Evolutionary conservation across 371 early-diverging fungal genomes (phyloP), one percentile per base, ranked within the genome.

Genomic region (Entomophthora muscae): DNA sequence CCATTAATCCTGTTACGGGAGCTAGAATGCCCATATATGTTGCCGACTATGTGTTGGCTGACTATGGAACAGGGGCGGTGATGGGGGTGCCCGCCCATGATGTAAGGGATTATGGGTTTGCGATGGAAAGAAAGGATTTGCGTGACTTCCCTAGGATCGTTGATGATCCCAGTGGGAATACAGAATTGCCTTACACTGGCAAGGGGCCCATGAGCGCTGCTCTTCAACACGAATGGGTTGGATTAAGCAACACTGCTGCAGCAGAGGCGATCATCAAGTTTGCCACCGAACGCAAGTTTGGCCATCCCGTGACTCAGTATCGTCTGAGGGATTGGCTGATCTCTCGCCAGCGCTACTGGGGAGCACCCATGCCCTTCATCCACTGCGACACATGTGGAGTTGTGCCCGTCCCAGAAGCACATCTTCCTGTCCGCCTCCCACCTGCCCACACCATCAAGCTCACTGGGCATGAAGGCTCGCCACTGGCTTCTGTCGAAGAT

Each of bases 281-380:
- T 17, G 23, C 26, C 21, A 10, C 12, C 10, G 10, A 32, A 3
- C 5, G 21, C 10, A 32, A 32, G 7, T 30, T 59, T 7, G 60
- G 60, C 42, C n/a, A 30, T 5, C 5, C 2, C 2, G 26, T 22
- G 24, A 32, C 42, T 29, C 33, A 83, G 76, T 95, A 83, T 68
- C 82, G 86, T 0, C 73, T 95, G 32, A 82, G 90, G 54, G 99
- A 99, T 75, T 99, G 99, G 99, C 77, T 98, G 0, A 72, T 99
- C 12, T 95, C 96, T 0, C 81, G 99, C 55, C 98, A 98, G 73
- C 81, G 99, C 29, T 94, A 92, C 69, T 99, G 99, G 99, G 99
- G 99, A 10, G 94, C 99, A 0, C 99, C 99, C 13, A 92, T 99
- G 42, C 99, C 99, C 1, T 81, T 99, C 26, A 77, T 95, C 29